These are phyloP conservation scores for Boletus subcaerulescens DNA, from an alignment of 768 basidiomycete species.

Conservation along the genomic window DNA sequence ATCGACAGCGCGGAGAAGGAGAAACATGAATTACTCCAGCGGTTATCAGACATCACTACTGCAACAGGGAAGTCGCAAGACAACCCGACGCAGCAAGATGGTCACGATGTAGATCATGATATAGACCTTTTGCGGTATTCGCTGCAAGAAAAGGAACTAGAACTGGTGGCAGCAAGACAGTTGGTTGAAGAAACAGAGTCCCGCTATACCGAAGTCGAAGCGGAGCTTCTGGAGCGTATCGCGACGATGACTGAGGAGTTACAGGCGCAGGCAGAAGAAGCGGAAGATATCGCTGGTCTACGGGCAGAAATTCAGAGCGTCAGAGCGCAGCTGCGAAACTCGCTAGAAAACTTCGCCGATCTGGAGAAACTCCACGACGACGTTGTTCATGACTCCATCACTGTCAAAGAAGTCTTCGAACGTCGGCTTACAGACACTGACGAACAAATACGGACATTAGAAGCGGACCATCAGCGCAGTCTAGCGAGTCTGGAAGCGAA, in stretches of 20 bases:
- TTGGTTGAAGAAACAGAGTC: conserved; percentile 33
- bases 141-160: conserved; percentile 34
- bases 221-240: conserved; percentile 30
- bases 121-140: conserved; percentile 38
- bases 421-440: conserved; percentile 24
- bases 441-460: conserved; percentile 23
- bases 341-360: conserved; percentile 22
- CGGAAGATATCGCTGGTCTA: conserved; percentile 20
- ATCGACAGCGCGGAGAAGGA: conserved; percentile 8
- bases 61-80: not conserved
- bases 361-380: conserved; percentile 27
- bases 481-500: conserved; percentile 32
- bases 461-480: conserved; percentile 23
- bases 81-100: not conserved
- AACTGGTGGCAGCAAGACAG: conserved; percentile 36
- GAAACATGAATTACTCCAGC: conserved; percentile 9
- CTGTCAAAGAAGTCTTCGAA: conserved; percentile 31
- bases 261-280: conserved; percentile 9
- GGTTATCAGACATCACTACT: conserved; percentile 4
- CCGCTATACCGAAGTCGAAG: conserved; percentile 34
- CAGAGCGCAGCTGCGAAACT: conserved; percentile 19
- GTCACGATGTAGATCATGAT: conserved; percentile 11
- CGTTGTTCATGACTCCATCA: conserved; percentile 23
- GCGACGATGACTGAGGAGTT: conserved; percentile 18
- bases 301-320: conserved; percentile 26